Evolutionary conservation across 2,329 filamentous ascomycete species (phyloP).

Genomic region (Nemania diffusa): DNA sequence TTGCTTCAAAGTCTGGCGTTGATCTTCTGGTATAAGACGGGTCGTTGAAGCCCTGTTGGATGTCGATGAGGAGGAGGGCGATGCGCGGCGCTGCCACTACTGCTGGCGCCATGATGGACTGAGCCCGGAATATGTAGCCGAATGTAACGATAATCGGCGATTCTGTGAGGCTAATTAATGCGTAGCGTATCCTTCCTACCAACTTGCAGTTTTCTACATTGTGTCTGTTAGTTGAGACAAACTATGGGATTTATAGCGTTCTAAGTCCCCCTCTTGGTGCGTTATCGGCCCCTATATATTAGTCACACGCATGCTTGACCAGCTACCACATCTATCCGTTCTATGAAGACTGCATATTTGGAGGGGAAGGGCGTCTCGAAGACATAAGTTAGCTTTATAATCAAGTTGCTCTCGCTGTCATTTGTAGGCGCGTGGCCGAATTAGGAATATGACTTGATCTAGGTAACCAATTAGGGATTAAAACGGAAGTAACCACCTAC

Average conservation of each 20-base stretch:
- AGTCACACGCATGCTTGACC: constrained; percentile 11
- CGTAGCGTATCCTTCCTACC: background rate
- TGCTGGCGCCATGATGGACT: constrained; percentile 14
- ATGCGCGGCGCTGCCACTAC: background rate
- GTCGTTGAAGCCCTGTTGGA: constrained; percentile 56
- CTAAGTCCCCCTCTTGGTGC: background rate
- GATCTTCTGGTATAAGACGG: constrained; percentile 52
- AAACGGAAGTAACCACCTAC: background rate
- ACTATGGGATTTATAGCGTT: constrained; percentile 4
- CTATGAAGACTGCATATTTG: background rate
- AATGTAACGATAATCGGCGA: background rate
- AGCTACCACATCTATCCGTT: background rate
- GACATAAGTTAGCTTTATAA: constrained; percentile 16
- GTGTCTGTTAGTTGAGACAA: background rate
- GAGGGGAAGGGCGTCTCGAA: background rate
- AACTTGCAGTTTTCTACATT: background rate
- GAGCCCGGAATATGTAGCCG: background rate
- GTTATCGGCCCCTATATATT: constrained; percentile 24
- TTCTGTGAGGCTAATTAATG: too few relatives aligned
- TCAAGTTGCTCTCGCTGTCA: background rate
- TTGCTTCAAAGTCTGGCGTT: constrained; percentile 57
- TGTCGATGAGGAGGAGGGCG: constrained; percentile 60
- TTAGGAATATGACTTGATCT: background rate
- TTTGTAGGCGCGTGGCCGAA: background rate
- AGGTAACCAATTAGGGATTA: background rate